These are phyloP conservation scores for Hyaloscypha variabilis DNA, from an alignment of 495 filamentous ascomycete genomes.

Conservation along the genomic window DNA sequence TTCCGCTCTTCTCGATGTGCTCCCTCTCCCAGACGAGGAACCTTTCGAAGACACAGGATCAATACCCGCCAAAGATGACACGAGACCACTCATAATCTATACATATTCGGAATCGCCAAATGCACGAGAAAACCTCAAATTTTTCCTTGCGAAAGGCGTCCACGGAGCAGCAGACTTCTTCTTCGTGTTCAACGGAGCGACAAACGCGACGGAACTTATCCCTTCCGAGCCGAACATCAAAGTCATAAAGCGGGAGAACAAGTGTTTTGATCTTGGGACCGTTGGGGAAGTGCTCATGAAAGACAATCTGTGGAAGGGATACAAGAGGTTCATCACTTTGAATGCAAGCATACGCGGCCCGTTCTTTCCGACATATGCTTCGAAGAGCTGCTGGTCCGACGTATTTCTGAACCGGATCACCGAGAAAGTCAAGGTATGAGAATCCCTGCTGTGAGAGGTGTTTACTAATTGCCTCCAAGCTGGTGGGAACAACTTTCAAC, in stretches of 20 bases:
- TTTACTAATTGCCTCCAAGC: slow-evolving; percentile 2
- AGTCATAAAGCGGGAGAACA: slow-evolving; percentile 27
- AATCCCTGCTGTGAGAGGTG: not conserved
- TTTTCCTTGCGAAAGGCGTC: slow-evolving; percentile 35
- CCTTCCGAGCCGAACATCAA: slow-evolving; percentile 31
- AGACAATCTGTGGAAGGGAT: slow-evolving; percentile 32
- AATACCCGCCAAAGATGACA: not conserved
- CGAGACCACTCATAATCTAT: slow-evolving; percentile 25
- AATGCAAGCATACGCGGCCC: slow-evolving; percentile 37
- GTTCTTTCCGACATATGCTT: slow-evolving; percentile 35
- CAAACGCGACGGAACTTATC: slow-evolving; percentile 9
- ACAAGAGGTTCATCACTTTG: slow-evolving; percentile 37
- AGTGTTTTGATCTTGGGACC: slow-evolving; percentile 35
- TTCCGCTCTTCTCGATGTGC: not conserved
- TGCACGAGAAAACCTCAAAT: slow-evolving; percentile 34
- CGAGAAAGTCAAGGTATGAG: slow-evolving; percentile 31
- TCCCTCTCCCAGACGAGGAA: not conserved
- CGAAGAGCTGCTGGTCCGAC: slow-evolving; percentile 34
- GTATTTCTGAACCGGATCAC: slow-evolving; percentile 32
- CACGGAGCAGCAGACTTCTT: slow-evolving; percentile 38
- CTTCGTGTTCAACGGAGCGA: slow-evolving; percentile 40
- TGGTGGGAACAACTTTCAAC: slow-evolving; percentile 9
- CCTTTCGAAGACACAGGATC: not conserved
- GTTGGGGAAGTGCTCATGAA: slow-evolving; percentile 31
- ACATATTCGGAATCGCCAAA: slow-evolving; percentile 33